A percentile compares a stretch with the other conserved stretches of the same genome.
These are phyloP conservation scores for Prunus fruticosa DNA, from an alignment of 306 rosid genomes.

Conservation along the genomic window DNA sequence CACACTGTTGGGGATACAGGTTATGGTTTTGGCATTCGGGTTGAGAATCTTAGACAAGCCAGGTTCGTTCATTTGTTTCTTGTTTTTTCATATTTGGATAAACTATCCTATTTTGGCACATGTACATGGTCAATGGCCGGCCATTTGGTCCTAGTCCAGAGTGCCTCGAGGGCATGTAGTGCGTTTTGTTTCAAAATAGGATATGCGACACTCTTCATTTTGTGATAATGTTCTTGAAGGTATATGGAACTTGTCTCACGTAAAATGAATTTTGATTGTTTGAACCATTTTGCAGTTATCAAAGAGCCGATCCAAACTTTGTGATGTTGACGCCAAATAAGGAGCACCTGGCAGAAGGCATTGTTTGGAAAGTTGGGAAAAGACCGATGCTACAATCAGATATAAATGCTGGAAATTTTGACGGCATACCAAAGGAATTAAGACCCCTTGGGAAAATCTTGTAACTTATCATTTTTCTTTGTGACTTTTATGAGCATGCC, in stretches of 20 bases:
- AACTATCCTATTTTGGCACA: not conserved
- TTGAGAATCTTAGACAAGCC: constrained; percentile 93
- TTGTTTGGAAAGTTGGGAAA: constrained; percentile 71
- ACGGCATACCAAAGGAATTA: constrained; percentile 71
- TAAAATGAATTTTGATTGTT: constrained; percentile 1
- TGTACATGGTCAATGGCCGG: not conserved
- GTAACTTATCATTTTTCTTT: constrained; percentile 19
- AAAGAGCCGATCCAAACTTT: constrained; percentile 95
- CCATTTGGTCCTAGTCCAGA: not conserved
- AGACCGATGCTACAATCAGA: constrained; percentile 77
- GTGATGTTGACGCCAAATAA: constrained; percentile 91
- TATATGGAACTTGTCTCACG: not conserved
- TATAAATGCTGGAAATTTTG: constrained; percentile 74
- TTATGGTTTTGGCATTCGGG: constrained; percentile 81
- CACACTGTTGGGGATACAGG: constrained; percentile 48
- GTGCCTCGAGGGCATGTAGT: not conserved
- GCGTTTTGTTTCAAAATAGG: not conserved
- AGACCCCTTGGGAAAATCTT: constrained; percentile 66
- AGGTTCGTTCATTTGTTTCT: constrained; percentile 50
- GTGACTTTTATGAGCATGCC: not conserved
- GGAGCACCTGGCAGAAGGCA: constrained; percentile 88
- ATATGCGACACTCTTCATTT: not conserved
- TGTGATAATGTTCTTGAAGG: not conserved
- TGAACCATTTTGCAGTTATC: constrained; percentile 54
- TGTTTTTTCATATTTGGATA: not conserved